Evolutionary conservation across 345 rosid genomes (phyloP).

Genomic region (Euclidium syriacum): DNA sequence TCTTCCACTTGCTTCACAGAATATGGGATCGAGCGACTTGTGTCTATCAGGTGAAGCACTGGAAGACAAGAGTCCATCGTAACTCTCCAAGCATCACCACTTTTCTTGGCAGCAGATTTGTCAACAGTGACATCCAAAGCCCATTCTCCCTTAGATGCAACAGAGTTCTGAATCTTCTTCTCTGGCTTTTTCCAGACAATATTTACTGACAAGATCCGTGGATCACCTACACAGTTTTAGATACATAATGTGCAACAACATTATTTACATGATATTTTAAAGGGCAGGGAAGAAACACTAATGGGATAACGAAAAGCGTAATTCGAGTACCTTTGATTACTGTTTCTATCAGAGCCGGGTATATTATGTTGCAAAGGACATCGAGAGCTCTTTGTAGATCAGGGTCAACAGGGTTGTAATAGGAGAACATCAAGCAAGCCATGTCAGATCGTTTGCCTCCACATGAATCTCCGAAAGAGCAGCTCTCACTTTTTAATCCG

Average conservation of each 20-base stretch:
- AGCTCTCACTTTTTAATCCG: constrained; percentile 51
- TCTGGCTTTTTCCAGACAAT: constrained; percentile 75
- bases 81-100: constrained; percentile 97
- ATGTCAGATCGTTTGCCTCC: no score
- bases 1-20: constrained; percentile 87
- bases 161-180: constrained; percentile 57
- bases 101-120: constrained; percentile 63
- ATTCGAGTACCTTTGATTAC: constrained; percentile 71
- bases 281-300: neutral
- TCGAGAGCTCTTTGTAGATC: constrained; percentile 43
- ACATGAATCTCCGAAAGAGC: constrained; percentile 49
- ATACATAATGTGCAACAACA: constrained; percentile 8
- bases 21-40: constrained; percentile 77
- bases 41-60: constrained; percentile 73
- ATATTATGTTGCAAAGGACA: constrained; percentile 56
- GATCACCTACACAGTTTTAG: constrained; percentile 65
- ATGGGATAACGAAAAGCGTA: neutral
- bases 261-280: neutral
- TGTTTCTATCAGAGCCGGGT: constrained; percentile 70
- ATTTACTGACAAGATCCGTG: constrained; percentile 63
- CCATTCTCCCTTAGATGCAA: constrained; percentile 55
- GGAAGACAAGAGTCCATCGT: constrained; percentile 86
- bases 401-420: constrained; percentile 33
- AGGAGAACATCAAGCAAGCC: constrained; percentile 76
- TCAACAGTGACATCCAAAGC: constrained; percentile 72